A percentile compares a stretch with the other conserved stretches of the same genome.
Conservation (phyloP, 2,329 filamentous ascomycete genomes). For the Verruconis gallopava region DNA sequence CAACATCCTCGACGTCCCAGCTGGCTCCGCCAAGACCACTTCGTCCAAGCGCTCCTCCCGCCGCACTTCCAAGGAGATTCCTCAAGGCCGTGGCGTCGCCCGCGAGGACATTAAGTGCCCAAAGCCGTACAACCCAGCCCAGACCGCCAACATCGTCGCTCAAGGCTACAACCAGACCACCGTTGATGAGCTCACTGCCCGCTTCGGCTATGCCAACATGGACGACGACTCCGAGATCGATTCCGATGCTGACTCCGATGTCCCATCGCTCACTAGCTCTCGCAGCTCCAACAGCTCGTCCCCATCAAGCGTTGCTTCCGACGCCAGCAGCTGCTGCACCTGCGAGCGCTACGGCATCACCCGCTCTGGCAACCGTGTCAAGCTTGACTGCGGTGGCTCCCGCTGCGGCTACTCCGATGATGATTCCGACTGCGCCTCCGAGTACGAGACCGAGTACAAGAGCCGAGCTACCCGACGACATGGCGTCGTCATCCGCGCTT, state of each 20-base stretch:
- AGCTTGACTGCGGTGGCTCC: conserved; percentile 85
- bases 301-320: conserved; percentile 49
- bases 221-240: conserved; percentile 58
- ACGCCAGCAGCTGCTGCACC: conserved; percentile 51
- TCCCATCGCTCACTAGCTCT: conserved; percentile 62
- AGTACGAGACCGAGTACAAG: conserved; percentile 46
- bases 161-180: conserved; percentile 63
- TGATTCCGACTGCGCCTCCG: conserved; percentile 55
- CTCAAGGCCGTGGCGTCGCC: conserved; percentile 80
- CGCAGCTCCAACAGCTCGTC: conserved; percentile 59
- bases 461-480: conserved; percentile 35
- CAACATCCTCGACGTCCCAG: conserved; percentile 89
- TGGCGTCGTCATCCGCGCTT: conserved; percentile 28
- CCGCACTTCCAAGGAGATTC: conserved; percentile 49
- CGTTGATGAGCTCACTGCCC: conserved; percentile 66
- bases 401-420: conserved; percentile 74
- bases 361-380: conserved; percentile 80
- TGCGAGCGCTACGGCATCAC: conserved; percentile 97
- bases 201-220: conserved; percentile 52
- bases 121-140: conserved; percentile 77
- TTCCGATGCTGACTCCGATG: conserved; percentile 45
- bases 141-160: conserved; percentile 76
- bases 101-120: conserved; percentile 82
- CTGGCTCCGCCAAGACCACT: conserved; percentile 23
- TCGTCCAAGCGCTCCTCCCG: conserved; percentile 15